Conservation (phyloP, 768 basidiomycete species). For the Suillus lakei region DNA sequence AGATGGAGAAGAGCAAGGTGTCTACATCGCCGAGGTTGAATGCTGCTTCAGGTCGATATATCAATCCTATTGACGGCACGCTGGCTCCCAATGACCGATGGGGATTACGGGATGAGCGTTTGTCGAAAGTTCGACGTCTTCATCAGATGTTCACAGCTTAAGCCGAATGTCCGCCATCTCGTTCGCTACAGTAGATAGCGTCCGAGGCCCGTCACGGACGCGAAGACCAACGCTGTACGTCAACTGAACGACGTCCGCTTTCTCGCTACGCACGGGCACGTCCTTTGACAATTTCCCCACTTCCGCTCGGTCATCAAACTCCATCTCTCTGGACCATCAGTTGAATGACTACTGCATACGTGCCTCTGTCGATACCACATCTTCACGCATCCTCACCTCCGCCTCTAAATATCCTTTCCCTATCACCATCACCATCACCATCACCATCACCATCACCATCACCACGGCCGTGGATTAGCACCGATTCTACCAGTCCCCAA, state of each 20-base stretch:
- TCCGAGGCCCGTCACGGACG: constrained; percentile 76
- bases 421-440: too few species aligned
- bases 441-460: too few species aligned
- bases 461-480: constrained; percentile 57
- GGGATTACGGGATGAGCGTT: constrained; percentile 55
- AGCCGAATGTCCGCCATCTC: constrained; percentile 80
- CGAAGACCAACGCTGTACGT: constrained; percentile 69
- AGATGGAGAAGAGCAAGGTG: constrained; percentile 50
- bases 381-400: constrained; percentile 74
- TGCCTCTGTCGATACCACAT: constrained; percentile 65
- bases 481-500: constrained; percentile 42
- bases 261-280: constrained; percentile 65
- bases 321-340: constrained; percentile 76
- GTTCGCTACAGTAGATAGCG: constrained; percentile 84
- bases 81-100: constrained; percentile 51
- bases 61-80: constrained; percentile 40
- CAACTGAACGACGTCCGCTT: constrained; percentile 76
- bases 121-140: constrained; percentile 82
- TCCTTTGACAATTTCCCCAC: constrained; percentile 75
- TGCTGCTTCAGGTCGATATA: constrained; percentile 66
- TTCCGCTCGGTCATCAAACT: constrained; percentile 80
- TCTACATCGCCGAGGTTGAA: constrained; percentile 60
- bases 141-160: constrained; percentile 80
- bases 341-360: constrained; percentile 77
- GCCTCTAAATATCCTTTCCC: constrained; percentile 73